phyloP scores from a whole-genome alignment of 2,329 filamentous ascomycete species.

The Trichoderma asperellum region DNA sequence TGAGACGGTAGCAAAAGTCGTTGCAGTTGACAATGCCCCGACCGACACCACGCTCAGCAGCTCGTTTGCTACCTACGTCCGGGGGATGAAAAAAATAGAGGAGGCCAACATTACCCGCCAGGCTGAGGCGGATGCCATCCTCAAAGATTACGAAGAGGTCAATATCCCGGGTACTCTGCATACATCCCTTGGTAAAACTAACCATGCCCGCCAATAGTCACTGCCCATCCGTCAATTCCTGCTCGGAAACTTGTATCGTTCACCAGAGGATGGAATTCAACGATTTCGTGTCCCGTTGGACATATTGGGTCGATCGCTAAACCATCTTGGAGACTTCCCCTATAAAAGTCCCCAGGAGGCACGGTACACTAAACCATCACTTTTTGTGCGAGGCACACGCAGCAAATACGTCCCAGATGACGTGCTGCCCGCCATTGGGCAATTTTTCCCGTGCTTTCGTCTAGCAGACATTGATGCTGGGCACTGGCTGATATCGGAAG shows the following conservation, averaged over 20 bases:
- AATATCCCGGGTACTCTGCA: slow-evolving; percentile 8
- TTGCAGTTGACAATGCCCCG: slow-evolving; percentile 91
- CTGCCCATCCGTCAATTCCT: slow-evolving; percentile 87
- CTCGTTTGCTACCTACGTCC: slow-evolving; percentile 79
- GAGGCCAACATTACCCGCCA: slow-evolving; percentile 67
- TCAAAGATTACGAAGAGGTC: slow-evolving; percentile 73
- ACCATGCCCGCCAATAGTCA: slow-evolving; percentile 44
- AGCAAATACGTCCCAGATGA: slow-evolving; percentile 84
- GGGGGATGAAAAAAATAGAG: slow-evolving; percentile 83
- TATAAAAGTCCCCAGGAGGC: slow-evolving; percentile 71
- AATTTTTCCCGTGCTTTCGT: slow-evolving; percentile 80
- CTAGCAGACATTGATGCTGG: slow-evolving; percentile 76
- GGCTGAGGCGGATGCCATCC: slow-evolving; percentile 78
- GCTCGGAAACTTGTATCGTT: slow-evolving; percentile 77
- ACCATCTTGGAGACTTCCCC: slow-evolving; percentile 85
- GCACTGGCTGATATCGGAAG: slow-evolving; percentile 90
- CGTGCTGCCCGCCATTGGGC: slow-evolving; percentile 74
- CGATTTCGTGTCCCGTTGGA: slow-evolving; percentile 81
- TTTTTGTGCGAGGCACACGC: slow-evolving; percentile 78
- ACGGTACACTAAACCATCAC: slow-evolving; percentile 74
- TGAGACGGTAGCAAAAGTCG: slow-evolving; percentile 67
- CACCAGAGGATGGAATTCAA: slow-evolving; percentile 54
- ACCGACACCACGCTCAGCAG: slow-evolving; percentile 75
- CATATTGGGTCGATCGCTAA: slow-evolving; percentile 68
- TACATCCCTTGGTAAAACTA: background rate